Conservation (phyloP, 1,139 yeast genomes). For the Yamadazyma sp. region DNA sequence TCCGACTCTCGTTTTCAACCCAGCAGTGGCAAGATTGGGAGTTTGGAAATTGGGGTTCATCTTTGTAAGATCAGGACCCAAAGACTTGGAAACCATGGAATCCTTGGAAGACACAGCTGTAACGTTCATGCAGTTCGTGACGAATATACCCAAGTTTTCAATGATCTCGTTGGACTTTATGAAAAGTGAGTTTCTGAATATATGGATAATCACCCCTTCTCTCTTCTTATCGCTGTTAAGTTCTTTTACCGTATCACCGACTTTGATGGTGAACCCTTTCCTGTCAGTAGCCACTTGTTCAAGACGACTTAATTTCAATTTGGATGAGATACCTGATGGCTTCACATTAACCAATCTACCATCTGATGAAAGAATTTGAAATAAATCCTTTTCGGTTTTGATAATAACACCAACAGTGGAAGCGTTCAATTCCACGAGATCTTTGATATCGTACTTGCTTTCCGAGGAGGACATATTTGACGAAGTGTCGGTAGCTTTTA, state of each 20-base stretch:
- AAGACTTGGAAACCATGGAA: conserved; percentile 52
- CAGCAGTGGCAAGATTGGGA: conserved; percentile 46
- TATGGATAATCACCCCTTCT: conserved; percentile 85
- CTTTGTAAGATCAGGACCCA: conserved; percentile 68
- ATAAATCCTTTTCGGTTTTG: conserved; percentile 83
- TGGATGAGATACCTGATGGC: conserved; percentile 79
- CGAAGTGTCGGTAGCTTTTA: conserved; percentile 76
- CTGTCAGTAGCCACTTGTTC: conserved; percentile 86
- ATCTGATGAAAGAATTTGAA: conserved; percentile 79
- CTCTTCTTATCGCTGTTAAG: conserved; percentile 60
- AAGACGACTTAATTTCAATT: conserved; percentile 60
- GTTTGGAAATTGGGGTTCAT: conserved; percentile 82
- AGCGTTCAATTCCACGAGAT: conserved; percentile 84
- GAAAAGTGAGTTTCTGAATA: conserved; percentile 77
- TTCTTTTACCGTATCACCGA: conserved; percentile 92
- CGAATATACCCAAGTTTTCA: conserved; percentile 93
- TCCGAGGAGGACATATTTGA: conserved; percentile 34
- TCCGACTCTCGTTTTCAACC: conserved; percentile 53
- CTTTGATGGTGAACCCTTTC: conserved; percentile 77
- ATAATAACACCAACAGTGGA: conserved; percentile 87
- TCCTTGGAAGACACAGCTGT: conserved; percentile 85
- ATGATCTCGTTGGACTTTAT: conserved; percentile 73
- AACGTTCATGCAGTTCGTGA: conserved; percentile 71
- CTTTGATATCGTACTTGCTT: conserved; percentile 83
- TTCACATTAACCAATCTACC: conserved; percentile 73